Conservation (phyloP, 441 rosid genomes). For the Populus trichocarpa region DNA sequence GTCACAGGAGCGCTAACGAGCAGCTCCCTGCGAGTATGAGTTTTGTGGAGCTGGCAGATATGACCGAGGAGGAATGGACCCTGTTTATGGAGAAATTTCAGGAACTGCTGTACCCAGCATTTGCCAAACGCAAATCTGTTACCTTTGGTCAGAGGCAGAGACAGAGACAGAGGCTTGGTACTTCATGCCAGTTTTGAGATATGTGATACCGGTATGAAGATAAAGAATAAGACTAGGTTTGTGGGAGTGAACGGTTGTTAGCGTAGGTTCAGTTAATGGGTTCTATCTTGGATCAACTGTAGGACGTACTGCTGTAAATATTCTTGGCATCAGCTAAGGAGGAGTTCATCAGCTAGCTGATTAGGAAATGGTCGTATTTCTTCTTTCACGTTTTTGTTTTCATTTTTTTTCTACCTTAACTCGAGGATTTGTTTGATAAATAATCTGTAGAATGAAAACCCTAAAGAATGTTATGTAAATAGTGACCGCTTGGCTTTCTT, state of each 20-base stretch:
- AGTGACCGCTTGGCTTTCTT: conserved; percentile 4
- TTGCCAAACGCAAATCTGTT: conserved; percentile 60
- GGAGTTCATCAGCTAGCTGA: no score
- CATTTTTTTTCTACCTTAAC: conserved; percentile 2
- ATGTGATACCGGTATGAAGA: conserved; percentile 14
- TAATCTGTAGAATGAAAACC: conserved; percentile 42
- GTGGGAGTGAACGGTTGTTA: conserved; percentile 25
- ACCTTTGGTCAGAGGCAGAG: conserved; percentile 51
- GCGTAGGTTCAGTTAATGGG: conserved; percentile 29
- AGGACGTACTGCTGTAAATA: conserved; percentile 43
- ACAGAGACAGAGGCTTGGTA: conserved; percentile 93
- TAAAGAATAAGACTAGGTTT: conserved; percentile 20
- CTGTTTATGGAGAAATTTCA: conserved; percentile 68
- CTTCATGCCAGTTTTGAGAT: conserved; percentile 95
- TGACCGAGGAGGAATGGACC: conserved; percentile 76
- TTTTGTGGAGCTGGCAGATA: conserved; percentile 80
- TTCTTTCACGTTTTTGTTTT: conserved; percentile 3
- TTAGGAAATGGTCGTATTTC: conserved; percentile 30
- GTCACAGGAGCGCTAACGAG: conserved; percentile 83
- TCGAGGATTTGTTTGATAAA: conserved; percentile 49
- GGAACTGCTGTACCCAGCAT: conserved; percentile 66
- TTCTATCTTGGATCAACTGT: conserved; percentile 24
- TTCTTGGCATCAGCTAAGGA: conserved; percentile 30
- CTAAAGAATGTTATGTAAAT: conserved; percentile 25
- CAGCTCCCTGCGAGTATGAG: conserved; percentile 69